Evolutionary conservation across 352 stramenopile species (phyloP), one percentile per base, ranked within the genome.

Genomic region (Globisporangium splendens): DNA sequence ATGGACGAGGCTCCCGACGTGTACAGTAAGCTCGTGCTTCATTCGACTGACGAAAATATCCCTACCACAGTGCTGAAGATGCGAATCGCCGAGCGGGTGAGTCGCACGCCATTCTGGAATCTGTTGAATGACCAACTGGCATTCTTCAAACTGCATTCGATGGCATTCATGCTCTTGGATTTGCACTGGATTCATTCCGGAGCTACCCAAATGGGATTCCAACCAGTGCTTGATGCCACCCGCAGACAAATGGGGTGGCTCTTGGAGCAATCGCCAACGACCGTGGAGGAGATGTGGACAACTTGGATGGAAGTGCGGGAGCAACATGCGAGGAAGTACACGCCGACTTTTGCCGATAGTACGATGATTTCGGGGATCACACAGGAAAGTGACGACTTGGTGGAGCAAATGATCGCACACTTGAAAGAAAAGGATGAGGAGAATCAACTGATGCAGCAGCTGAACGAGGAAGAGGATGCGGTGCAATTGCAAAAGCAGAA

Each of bases 151-250:
- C 65, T 93, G 31, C 82, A 91, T 33, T 70, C 76, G n/a, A 91
- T 93, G 84, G 78, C 83, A 35, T 93, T 93, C 63, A 91, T 91
- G 84, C 66, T 92, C 54, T 68, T 93, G 39, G 82, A 93, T 49
- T 58, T 93, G 43, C 82, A 93, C 61, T 92, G 79, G 82, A 65
- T 92, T 39, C 79, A 88, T 64, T 89, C 82, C 5, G 84, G 82
- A 14, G 82, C 82, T 14, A 92, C 82, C 33, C 84, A 93, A 50
- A 92, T 93, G 84, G 82, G 84, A 1, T 93, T 93, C 66, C 77
- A 92, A 54, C 80, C 84, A 2, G 78, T 92, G 35, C 60, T 92
- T 28, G 84, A 94, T 59, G 75, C 82, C 18, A 94, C 82, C 13
- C 71, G 82, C 55, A 78, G 84, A 0, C 80, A 92, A 58, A 84